Evolutionary conservation across 2,329 filamentous ascomycete genomes (phyloP), one percentile per base, ranked within the genome.

Genomic region (Alternaria postmessia): DNA sequence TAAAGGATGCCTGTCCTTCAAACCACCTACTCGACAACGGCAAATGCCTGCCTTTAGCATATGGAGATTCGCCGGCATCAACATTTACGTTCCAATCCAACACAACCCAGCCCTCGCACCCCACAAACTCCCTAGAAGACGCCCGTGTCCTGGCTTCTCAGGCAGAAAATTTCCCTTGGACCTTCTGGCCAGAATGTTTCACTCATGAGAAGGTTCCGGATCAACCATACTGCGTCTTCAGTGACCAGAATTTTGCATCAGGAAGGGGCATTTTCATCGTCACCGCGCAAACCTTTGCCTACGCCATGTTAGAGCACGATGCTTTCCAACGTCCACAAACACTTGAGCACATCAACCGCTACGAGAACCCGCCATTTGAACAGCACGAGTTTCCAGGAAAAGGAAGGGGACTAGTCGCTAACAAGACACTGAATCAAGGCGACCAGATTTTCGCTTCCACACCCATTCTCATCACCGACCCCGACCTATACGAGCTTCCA

Each of bases 361-460:
- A 72, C 51, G 49, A 51, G 0, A 75, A 71, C 42, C 75, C 74
- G 1, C 69, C 74, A 1, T 78, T 72, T 18, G 66, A 52, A 26
- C 61, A 72, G 28, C 66, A 69, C 39, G 74, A 75, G 3, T 73
- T 77, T 28, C 75, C 75, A 2, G 67, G 66, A 44, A 75, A 75
- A 61, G 75, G 75, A 9, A 66, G 74, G 8, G 75, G 75, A 5
- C 68, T 78, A 1, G 55, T 78, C 26, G 75, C 75, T 3, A 76
- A 75, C 66, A 74, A 69, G 38, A 76, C 73, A 1, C 69, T 78
- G 0, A 68, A 76, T 26, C 69, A 70, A 11, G 75, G 75, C 49
- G 73, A 76, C 49, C 68, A 73, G 42, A 74, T 78, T 43, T 74
- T 78, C 61, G 70, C 75, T 3, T 74, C 70, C 0, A 77, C 75